Conservation (phyloP, 768 basidiomycete species). For the Agaricus sinodeliciosus region DNA sequence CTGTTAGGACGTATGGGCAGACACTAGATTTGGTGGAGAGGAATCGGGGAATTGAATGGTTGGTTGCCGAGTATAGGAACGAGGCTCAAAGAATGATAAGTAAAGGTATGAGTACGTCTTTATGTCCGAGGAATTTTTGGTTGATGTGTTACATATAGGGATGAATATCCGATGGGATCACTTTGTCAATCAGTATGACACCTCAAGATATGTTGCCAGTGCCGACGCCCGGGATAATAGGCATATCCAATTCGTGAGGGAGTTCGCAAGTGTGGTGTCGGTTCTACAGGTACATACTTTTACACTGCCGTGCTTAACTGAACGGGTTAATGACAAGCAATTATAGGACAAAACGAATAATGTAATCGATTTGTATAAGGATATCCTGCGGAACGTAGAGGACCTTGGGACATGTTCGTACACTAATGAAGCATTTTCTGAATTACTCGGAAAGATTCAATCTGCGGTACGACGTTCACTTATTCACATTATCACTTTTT, state of each 20-base stretch:
- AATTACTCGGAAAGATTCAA: conserved; percentile 74
- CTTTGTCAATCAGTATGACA: conserved; percentile 92
- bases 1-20: conserved; percentile 96
- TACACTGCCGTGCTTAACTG: conserved; percentile 1
- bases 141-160: conserved; percentile 37
- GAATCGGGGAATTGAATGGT: conserved; percentile 88
- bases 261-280: conserved; percentile 91
- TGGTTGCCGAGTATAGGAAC: conserved; percentile 91
- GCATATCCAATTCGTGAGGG: conserved; percentile 90
- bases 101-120: conserved; percentile 51
- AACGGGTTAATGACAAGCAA: conserved; percentile 2
- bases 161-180: conserved; percentile 97
- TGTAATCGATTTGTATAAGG: conserved; percentile 86
- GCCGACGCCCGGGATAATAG: conserved; percentile 79
- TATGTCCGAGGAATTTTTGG: background rate
- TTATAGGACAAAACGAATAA: conserved; percentile 87
- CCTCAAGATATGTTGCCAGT: conserved; percentile 63
- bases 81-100: conserved; percentile 91
- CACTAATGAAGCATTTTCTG: conserved; percentile 74
- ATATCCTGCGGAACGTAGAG: conserved; percentile 78
- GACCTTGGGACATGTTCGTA: conserved; percentile 86
- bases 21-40: conserved; percentile 86
- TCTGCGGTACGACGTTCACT: conserved; percentile 53
- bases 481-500: background rate
- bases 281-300: conserved; percentile 62